Conservation (phyloP, 768 basidiomycete species). For the Mycena vulgaris region DNA sequence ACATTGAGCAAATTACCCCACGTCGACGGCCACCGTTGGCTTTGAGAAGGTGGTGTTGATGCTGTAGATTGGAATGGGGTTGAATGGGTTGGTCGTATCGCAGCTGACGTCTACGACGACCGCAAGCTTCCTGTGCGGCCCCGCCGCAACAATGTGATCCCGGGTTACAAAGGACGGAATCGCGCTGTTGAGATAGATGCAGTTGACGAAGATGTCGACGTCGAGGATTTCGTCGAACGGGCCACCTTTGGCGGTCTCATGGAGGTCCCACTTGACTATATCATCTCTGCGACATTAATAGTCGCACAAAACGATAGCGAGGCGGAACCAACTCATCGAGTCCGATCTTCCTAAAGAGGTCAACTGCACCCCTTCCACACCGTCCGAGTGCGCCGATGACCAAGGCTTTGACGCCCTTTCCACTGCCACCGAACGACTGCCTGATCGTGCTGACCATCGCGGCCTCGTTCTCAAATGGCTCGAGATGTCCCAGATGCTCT, state of each 20-base stretch:
- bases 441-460: slow-evolving; percentile 88
- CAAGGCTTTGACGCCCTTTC: slow-evolving; percentile 85
- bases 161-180: slow-evolving; percentile 89
- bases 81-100: slow-evolving; percentile 98
- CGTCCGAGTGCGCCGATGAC: slow-evolving; percentile 97
- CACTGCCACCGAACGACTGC: slow-evolving; percentile 73
- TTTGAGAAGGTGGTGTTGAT: slow-evolving; percentile 95
- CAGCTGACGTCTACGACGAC: slow-evolving; percentile 98
- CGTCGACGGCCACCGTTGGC: slow-evolving; percentile 90
- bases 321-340: slow-evolving; percentile 84
- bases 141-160: slow-evolving; percentile 81
- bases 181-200: slow-evolving; percentile 93
- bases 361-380: slow-evolving; percentile 95
- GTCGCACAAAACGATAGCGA: background rate
- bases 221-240: slow-evolving; percentile 96
- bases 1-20: slow-evolving; percentile 69
- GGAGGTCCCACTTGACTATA: slow-evolving; percentile 98
- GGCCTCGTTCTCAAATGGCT: slow-evolving; percentile 87
- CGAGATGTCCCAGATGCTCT: slow-evolving; percentile 73
- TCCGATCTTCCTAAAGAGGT: slow-evolving; percentile 96
- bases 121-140: slow-evolving; percentile 74
- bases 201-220: slow-evolving; percentile 98
- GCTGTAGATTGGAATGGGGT: slow-evolving; percentile 95
- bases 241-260: slow-evolving; percentile 96
- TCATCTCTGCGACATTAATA: slow-evolving; percentile 73